Percentiles rank a stretch among this genome's conserved stretches.
phyloP scores from a whole-genome alignment of 345 rosid species.

The Cardamine resedifolia region DNA sequence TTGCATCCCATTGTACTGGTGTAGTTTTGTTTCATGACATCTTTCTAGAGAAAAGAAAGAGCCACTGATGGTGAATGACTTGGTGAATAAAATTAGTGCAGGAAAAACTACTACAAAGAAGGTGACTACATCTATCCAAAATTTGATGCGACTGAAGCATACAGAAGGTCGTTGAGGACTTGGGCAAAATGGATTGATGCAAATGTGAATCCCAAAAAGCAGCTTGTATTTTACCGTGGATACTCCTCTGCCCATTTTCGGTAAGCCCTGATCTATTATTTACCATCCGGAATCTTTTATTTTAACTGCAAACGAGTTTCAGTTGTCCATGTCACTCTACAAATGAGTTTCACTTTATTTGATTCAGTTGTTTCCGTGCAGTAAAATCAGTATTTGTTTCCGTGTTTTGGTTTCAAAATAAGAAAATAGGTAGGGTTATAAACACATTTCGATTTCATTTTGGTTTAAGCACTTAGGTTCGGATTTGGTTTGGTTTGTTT shows the following conservation, averaged over 20 bases:
- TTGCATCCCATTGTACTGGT: conserved; percentile 3
- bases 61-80: conserved; percentile 19
- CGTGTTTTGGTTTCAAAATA: background rate
- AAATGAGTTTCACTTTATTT: background rate
- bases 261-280: conserved; percentile 32
- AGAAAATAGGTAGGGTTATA: background rate
- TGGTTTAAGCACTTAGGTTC: background rate
- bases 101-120: conserved; percentile 91
- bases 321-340: conserved; percentile 5
- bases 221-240: conserved; percentile 86
- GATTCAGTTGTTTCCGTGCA: background rate
- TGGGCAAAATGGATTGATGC: conserved; percentile 86
- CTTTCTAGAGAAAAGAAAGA: background rate
- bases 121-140: conserved; percentile 77
- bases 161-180: conserved; percentile 74
- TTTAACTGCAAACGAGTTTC: background rate
- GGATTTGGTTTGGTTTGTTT: background rate
- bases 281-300: background rate
- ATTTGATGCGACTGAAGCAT: conserved; percentile 85
- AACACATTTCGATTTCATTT: background rate
- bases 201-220: conserved; percentile 54
- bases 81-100: conserved; percentile 41
- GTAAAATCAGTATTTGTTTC: background rate
- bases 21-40: conserved; percentile 13
- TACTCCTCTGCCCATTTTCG: conserved; percentile 96